These are phyloP conservation scores for Anthracocystis panici-leucophaei DNA, from an alignment of 1,284 basidiomycete genomes.

Conservation along the genomic window DNA sequence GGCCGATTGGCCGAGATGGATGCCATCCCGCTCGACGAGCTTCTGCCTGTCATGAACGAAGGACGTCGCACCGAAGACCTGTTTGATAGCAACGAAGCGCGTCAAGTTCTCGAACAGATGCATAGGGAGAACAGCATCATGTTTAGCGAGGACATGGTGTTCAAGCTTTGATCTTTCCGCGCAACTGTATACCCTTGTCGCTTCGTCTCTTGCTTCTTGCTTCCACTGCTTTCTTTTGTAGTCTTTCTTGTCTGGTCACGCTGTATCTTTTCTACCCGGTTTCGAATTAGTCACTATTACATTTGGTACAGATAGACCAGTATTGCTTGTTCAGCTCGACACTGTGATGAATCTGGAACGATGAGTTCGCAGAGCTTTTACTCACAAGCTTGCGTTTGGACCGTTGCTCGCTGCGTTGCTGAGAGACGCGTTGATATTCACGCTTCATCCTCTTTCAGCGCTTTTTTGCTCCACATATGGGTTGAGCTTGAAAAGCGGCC, in stretches of 20 bases:
- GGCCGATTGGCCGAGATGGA: slow-evolving; percentile 73
- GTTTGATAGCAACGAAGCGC: slow-evolving; percentile 84
- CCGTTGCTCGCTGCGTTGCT: too few relatives aligned
- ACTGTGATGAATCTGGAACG: too few relatives aligned
- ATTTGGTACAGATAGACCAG: too few relatives aligned
- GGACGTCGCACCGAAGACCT: slow-evolving; percentile 78
- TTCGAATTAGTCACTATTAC: too few relatives aligned
- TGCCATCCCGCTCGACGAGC: slow-evolving; percentile 77
- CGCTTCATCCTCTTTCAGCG: too few relatives aligned
- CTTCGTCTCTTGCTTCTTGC: not conserved
- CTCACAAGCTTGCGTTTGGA: too few relatives aligned
- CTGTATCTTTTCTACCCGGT: too few relatives aligned
- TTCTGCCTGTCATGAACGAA: slow-evolving; percentile 83
- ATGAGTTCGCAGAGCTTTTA: too few relatives aligned
- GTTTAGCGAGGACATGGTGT: slow-evolving; percentile 72
- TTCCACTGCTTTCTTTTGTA: not conserved
- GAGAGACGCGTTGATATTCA: too few relatives aligned
- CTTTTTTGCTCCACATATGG: slow-evolving; percentile 22
- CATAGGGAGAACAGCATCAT: slow-evolving; percentile 85
- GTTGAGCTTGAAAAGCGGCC: not conserved
- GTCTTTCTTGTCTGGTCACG: too few relatives aligned
- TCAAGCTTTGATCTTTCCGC: slow-evolving; percentile 34
- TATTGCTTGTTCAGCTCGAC: too few relatives aligned
- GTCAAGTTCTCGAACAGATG: slow-evolving; percentile 75
- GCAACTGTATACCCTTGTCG: slow-evolving; percentile 24